Evolutionary conservation across 2,329 filamentous ascomycete species (phyloP).

Genomic region (Magnaporthiopsis incrustans): DNA sequence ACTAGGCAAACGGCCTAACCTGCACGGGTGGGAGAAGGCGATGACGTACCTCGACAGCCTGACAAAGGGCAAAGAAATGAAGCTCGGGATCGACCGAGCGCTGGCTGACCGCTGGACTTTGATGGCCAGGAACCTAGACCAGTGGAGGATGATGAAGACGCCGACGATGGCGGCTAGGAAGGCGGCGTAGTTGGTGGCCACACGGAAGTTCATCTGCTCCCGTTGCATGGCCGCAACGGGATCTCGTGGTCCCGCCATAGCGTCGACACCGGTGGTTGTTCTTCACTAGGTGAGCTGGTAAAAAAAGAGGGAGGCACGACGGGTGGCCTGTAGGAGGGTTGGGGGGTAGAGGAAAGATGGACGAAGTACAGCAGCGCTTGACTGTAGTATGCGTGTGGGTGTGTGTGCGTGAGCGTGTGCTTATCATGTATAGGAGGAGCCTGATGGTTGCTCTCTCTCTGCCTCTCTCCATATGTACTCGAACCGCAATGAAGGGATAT

Average conservation of each 20-base stretch:
- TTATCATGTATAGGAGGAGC: not conserved
- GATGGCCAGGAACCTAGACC: slow-evolving; percentile 17
- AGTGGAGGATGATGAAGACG: slow-evolving; percentile 22
- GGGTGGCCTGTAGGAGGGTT: not conserved
- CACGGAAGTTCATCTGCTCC: slow-evolving; percentile 8
- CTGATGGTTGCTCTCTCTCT: not conserved
- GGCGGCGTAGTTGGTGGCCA: slow-evolving; percentile 12
- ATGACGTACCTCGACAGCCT: slow-evolving; percentile 16
- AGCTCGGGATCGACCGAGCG: slow-evolving; percentile 1
- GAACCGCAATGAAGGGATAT: not conserved
- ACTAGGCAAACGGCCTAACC: not conserved
- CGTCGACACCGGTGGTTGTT: not conserved
- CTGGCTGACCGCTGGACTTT: slow-evolving; percentile 14
- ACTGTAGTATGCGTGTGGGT: not conserved
- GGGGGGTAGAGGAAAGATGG: not conserved
- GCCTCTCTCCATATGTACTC: not conserved
- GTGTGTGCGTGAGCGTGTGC: not conserved
- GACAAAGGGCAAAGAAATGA: slow-evolving; percentile 17
- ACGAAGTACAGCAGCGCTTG: not conserved
- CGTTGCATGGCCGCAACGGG: slow-evolving; percentile 1
- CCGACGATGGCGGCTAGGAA: slow-evolving; percentile 20
- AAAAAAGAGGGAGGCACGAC: not conserved
- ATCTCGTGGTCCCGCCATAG: not conserved
- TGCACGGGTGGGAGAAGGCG: not conserved
- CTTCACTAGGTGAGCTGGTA: not conserved